A percentile compares a stretch with the other conserved stretches of the same genome.
These are phyloP conservation scores for Curvularia spicifera DNA, from an alignment of 2,329 filamentous ascomycete genomes.

Conservation along the genomic window DNA sequence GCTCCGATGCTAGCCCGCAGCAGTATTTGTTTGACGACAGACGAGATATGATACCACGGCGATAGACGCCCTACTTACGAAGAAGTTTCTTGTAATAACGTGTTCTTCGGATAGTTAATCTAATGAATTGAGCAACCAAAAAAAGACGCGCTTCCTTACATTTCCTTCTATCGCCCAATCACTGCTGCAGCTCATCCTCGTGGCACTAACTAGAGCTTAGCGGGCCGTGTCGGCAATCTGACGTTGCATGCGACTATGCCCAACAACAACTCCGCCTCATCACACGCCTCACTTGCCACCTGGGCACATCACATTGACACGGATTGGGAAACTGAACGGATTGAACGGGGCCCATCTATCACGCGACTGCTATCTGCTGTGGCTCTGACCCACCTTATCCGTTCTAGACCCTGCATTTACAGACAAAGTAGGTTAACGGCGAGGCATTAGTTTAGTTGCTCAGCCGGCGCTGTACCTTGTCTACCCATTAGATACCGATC, in stretches of 20 bases:
- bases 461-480: not conserved
- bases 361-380: slow-evolving; percentile 7
- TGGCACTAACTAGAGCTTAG: slow-evolving; percentile 31
- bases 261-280: slow-evolving; percentile 25
- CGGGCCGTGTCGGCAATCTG: slow-evolving; percentile 15
- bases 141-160: not conserved
- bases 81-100: slow-evolving; percentile 9
- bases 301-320: slow-evolving; percentile 12
- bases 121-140: slow-evolving; percentile 6
- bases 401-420: slow-evolving; percentile 1
- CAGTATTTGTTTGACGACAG: slow-evolving; percentile 11
- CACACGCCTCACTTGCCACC: slow-evolving; percentile 28
- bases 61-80: slow-evolving; percentile 10
- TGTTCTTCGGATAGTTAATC: slow-evolving; percentile 8
- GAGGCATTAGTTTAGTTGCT: no score
- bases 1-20: not conserved
- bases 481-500: not conserved
- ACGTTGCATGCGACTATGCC: slow-evolving; percentile 8
- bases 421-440: slow-evolving; percentile 12
- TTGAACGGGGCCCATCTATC: slow-evolving; percentile 1
- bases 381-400: not conserved
- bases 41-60: slow-evolving; percentile 37
- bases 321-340: not conserved
- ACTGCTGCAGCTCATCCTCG: slow-evolving; percentile 21
- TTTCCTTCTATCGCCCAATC: slow-evolving; percentile 23